Conservation (phyloP, 106 monocot genomes). For the Acorus gramineus region DNA sequence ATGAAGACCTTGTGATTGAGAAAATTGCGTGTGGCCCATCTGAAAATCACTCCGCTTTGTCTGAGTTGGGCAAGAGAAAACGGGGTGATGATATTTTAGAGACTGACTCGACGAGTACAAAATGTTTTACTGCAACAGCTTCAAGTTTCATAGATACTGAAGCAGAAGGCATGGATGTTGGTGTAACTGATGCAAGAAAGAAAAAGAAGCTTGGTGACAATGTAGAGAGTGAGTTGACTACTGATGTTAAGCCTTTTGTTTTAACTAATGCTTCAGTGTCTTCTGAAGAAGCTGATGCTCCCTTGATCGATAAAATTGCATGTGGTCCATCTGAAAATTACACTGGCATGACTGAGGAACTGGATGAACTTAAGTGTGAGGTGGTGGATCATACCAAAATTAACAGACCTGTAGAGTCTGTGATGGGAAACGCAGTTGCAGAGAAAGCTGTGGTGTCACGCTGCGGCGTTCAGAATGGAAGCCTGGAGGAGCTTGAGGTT, state of each 20-base stretch:
- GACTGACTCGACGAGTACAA: neutral
- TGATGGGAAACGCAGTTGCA: neutral
- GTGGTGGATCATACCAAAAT: conserved; percentile 17
- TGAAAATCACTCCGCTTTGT: conserved; percentile 5
- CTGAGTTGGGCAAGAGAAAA: conserved; percentile 36
- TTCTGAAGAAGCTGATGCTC: conserved; percentile 32
- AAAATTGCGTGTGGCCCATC: neutral
- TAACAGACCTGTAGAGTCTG: neutral
- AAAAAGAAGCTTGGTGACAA: neutral
- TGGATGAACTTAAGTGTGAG: conserved; percentile 45
- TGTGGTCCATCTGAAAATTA: conserved; percentile 8
- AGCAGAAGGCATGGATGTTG: too few species aligned
- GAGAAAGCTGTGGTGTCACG: conserved; percentile 11
- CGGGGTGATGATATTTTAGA: conserved; percentile 11
- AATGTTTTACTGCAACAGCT: too few species aligned
- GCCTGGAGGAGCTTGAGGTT: conserved; percentile 86
- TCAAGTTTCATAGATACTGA: too few species aligned
- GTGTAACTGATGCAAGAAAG: conserved; percentile 11
- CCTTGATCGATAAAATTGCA: conserved; percentile 42
- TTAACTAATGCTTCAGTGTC: neutral
- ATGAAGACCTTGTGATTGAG: neutral
- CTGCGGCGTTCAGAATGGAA: conserved; percentile 13
- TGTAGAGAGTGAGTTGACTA: neutral
- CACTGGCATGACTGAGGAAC: conserved; percentile 13
- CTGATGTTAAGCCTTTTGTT: neutral